Conservation (phyloP, 345 rosid genomes). For the Citrus glauca region DNA sequence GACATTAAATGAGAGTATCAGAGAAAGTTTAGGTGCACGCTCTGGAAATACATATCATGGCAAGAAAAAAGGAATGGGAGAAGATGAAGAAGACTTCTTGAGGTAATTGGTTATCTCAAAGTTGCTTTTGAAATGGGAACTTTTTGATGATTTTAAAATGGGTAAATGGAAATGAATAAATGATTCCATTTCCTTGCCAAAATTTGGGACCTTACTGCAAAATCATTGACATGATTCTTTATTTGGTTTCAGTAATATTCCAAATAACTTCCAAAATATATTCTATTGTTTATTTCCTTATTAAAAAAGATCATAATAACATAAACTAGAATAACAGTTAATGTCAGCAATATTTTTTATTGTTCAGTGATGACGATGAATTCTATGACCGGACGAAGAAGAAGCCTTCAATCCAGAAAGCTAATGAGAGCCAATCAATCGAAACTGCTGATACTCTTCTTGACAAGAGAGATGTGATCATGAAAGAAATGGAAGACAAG, state of each 20-base stretch:
- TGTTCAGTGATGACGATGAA: slow-evolving; percentile 83
- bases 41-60: slow-evolving; percentile 43
- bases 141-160: slow-evolving; percentile 1
- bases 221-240: neutral
- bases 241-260: neutral
- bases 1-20: slow-evolving; percentile 88
- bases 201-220: neutral
- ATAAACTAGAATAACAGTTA: neutral
- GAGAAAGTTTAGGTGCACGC: slow-evolving; percentile 88
- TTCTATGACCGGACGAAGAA: slow-evolving; percentile 95
- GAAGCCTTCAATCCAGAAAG: slow-evolving; percentile 46
- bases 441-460: slow-evolving; percentile 95
- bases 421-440: slow-evolving; percentile 50
- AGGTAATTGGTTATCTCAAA: slow-evolving; percentile 43
- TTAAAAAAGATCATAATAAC: slow-evolving; percentile 1
- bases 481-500: slow-evolving; percentile 62
- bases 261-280: neutral
- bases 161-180: neutral
- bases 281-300: neutral
- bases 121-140: slow-evolving; percentile 5
- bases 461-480: slow-evolving; percentile 69
- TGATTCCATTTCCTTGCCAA: slow-evolving; percentile 1
- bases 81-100: slow-evolving; percentile 54
- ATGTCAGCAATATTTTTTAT: slow-evolving; percentile 14
- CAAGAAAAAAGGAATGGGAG: slow-evolving; percentile 55